Evolutionary conservation across 2,329 filamentous ascomycete species (phyloP), one percentile per base, ranked within the genome.

Genomic region (Eutypella sp.): DNA sequence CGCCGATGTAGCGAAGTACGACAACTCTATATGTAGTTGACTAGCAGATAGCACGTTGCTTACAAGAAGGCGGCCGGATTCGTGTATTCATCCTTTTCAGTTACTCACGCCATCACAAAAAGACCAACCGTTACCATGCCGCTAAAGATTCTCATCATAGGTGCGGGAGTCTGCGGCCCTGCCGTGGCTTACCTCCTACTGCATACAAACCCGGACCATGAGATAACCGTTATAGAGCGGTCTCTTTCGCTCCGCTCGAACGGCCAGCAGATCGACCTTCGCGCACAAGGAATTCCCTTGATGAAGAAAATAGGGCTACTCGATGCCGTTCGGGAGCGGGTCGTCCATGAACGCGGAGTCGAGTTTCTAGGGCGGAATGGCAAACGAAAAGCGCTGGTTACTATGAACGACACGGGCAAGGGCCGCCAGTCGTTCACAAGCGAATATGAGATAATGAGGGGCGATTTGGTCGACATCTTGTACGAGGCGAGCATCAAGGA

Each of bases 391-490:
- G 77, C 71, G n/a, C 61, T 58, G 4, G 64, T 76, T 38, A 55
- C 56, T 19, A 62, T 62, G 27, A 69, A 71, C 51, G 62, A 64
- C 41, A 60, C 69, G 0, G 72, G 70, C 3, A 61, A 67, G 43
- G 69, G 71, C 0, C 55, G 52, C 25, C 73, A 77, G 54, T 63
- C 61, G 8, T 59, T 79, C 22, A 77, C 74, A 0, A 73, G 70
- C 47, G 79, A 84, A 46, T 81, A 70, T 48, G 80, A 84, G 62
- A 75, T 84, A 41, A 75, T 84, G 69, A 67, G 79, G 8, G 78
- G 75, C 0, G 75, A 81, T 43, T 55, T 84, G n/a, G 70, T 71
- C 4, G 59, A 64, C 10, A 63, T 82, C 2, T 57, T 83, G 1
- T 73, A 74, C 52, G 66, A 77, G 0, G 60, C 52, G 16, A 67